These are phyloP conservation scores for Auricularia sp. DNA, from an alignment of 768 basidiomycete species.

Conservation along the genomic window DNA sequence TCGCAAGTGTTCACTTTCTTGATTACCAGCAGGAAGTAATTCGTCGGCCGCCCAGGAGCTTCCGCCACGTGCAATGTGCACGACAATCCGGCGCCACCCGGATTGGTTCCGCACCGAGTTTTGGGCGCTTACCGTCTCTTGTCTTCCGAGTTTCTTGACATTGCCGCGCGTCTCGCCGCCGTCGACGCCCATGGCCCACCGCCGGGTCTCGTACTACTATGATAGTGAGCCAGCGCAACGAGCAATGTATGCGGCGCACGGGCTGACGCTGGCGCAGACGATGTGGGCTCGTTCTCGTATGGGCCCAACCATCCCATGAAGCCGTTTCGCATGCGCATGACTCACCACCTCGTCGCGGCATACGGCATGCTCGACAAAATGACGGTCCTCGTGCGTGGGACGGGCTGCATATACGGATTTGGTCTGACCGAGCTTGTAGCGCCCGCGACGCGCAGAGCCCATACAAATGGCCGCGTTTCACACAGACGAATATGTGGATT, in stretches of 20 bases:
- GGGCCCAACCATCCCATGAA: slow-evolving; percentile 34
- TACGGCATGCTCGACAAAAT: slow-evolving; percentile 35
- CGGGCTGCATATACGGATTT: background rate
- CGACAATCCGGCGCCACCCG: too few relatives aligned
- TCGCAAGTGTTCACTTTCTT: too few relatives aligned
- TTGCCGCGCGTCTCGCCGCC: too few relatives aligned
- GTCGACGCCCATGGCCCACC: too few relatives aligned
- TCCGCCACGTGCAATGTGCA: too few relatives aligned
- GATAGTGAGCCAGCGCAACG: slow-evolving; percentile 39
- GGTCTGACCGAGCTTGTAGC: slow-evolving; percentile 11
- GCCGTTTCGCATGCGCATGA: slow-evolving; percentile 38
- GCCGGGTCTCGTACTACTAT: slow-evolving; percentile 67
- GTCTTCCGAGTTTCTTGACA: too few relatives aligned
- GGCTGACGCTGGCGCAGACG: slow-evolving; percentile 3
- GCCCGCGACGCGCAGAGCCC: slow-evolving; percentile 28
- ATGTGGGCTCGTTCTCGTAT: slow-evolving; percentile 29
- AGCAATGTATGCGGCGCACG: background rate
- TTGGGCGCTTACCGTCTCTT: too few relatives aligned
- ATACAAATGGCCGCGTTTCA: slow-evolving; percentile 38
- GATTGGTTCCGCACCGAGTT: too few relatives aligned
- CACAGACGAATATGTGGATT: slow-evolving; percentile 41
- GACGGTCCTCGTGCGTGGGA: slow-evolving; percentile 28
- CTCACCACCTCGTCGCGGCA: slow-evolving; percentile 34
- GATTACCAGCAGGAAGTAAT: too few relatives aligned
- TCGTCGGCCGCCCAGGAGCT: too few relatives aligned